Evolutionary conservation across 2,329 filamentous ascomycete genomes (phyloP).

Genomic region (Basipetospora chlamydospora): DNA sequence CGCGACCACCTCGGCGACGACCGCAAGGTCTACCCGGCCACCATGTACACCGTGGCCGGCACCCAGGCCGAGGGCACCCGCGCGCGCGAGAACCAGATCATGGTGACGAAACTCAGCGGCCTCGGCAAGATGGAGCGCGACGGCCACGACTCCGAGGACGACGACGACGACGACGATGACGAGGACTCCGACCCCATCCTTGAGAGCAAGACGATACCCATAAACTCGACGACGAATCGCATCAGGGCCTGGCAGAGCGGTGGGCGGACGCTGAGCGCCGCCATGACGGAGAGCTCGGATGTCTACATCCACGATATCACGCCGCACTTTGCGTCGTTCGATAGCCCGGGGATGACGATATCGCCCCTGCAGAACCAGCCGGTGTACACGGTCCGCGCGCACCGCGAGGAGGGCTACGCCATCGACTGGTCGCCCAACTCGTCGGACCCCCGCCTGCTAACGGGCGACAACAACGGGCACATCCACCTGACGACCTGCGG

Average conservation of each 20-base stretch:
- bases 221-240: slow-evolving; percentile 81
- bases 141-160: slow-evolving; percentile 49
- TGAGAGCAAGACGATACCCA: slow-evolving; percentile 78
- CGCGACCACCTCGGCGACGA: slow-evolving; percentile 75
- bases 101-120: slow-evolving; percentile 93
- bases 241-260: slow-evolving; percentile 76
- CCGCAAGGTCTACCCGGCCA: slow-evolving; percentile 85
- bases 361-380: slow-evolving; percentile 79
- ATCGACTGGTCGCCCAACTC: slow-evolving; percentile 76
- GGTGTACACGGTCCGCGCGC: slow-evolving; percentile 71
- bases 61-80: slow-evolving; percentile 72
- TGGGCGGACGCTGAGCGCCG: slow-evolving; percentile 67
- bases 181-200: slow-evolving; percentile 79
- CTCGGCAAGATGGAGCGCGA: slow-evolving; percentile 73
- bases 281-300: slow-evolving; percentile 81
- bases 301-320: slow-evolving; percentile 92
- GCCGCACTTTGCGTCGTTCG: slow-evolving; percentile 76
- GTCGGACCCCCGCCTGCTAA: slow-evolving; percentile 62
- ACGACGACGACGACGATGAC: slow-evolving; percentile 57
- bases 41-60: slow-evolving; percentile 85
- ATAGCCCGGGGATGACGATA: slow-evolving; percentile 70
- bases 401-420: slow-evolving; percentile 89
- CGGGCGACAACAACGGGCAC: slow-evolving; percentile 77
- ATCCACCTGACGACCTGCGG: slow-evolving; percentile 84
- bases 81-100: slow-evolving; percentile 77